phyloP scores from a whole-genome alignment of 495 filamentous ascomycete genomes.

The Tuber brumale region DNA sequence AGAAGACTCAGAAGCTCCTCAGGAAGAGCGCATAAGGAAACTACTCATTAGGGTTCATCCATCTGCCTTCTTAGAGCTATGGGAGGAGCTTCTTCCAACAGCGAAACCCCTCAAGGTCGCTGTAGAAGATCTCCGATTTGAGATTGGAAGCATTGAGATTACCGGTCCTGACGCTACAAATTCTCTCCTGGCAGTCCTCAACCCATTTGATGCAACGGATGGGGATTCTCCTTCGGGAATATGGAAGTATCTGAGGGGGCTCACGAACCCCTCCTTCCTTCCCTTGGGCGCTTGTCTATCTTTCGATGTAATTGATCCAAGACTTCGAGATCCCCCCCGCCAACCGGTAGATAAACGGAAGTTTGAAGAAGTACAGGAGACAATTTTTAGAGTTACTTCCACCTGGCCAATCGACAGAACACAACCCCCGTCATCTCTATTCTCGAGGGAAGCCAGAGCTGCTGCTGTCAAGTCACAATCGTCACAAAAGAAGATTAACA shows the following conservation, averaged over 20 bases:
- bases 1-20: slow-evolving; percentile 44
- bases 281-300: slow-evolving; percentile 64
- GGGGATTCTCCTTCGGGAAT: slow-evolving; percentile 49
- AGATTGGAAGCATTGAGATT: slow-evolving; percentile 89
- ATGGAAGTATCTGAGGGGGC: slow-evolving; percentile 59
- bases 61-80: slow-evolving; percentile 76
- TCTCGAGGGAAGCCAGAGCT: slow-evolving; percentile 61
- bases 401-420: slow-evolving; percentile 63
- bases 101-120: slow-evolving; percentile 64
- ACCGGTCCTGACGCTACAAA: slow-evolving; percentile 79
- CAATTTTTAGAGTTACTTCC: slow-evolving; percentile 53
- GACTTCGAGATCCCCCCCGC: slow-evolving; percentile 65
- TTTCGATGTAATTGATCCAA: slow-evolving; percentile 72
- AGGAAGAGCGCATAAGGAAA: slow-evolving; percentile 45
- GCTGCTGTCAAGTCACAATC: slow-evolving; percentile 53
- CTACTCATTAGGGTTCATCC: slow-evolving; percentile 77
- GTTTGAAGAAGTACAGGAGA: slow-evolving; percentile 50
- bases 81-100: slow-evolving; percentile 65
- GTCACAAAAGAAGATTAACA: slow-evolving; percentile 77
- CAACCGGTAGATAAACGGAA: slow-evolving; percentile 40
- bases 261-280: slow-evolving; percentile 71
- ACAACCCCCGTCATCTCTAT: slow-evolving; percentile 54
- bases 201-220: slow-evolving; percentile 45
- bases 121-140: slow-evolving; percentile 85
- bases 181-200: slow-evolving; percentile 64